Base-by-base conservation (phyloP, 495 filamentous ascomycete genomes). In the Copromyces sp. region DNA sequence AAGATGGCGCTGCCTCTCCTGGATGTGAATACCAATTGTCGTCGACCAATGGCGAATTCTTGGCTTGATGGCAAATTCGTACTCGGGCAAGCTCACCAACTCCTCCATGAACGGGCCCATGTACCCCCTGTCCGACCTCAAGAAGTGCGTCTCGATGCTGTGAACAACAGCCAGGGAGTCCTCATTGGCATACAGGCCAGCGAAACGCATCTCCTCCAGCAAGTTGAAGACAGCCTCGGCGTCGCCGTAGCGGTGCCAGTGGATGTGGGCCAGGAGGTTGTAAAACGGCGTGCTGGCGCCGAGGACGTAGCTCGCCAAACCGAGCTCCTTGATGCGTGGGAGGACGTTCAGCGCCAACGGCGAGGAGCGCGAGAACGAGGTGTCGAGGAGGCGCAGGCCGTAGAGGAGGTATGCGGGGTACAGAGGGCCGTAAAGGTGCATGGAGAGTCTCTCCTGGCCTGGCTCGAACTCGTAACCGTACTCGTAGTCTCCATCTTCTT, bases 181-280 rank as follows among this genome's bases (percentile, higher is more conserved):
- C 0, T 73, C 73, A 73, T 93, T 86, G 40, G 87, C 86, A 24
- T 87, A 87, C 35, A 95, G 79, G 9, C 92, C 93, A 2, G 84
- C 87, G 9, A 86, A 79, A 45, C 92, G 89, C 94, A 97, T 97
- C 80, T 97, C 93, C 53, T 83, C 80, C 8, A 96, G 81, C 4
- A 94, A 81, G 12, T 88, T 82, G 12, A 90, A 77, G 41, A 94
- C 86, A 11, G 84, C 86, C 11, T 81, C 75, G 2, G 92, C 81
- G 75, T 95, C 88, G 6, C 86, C 83, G 74, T 89, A 88, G 3
- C 86, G 85, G 40, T 80, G 80, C 90, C 92, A 94, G 72, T 88
- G 82, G 41, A 91, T 86, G 35, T 82, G 76, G 29, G 94, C 83
- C 42, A 94, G 81, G 68, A 91, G 88, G 78, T 95, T 93, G 80